phyloP scores from a whole-genome alignment of 805 yeast species.

The Dipodascopsis tothii region DNA sequence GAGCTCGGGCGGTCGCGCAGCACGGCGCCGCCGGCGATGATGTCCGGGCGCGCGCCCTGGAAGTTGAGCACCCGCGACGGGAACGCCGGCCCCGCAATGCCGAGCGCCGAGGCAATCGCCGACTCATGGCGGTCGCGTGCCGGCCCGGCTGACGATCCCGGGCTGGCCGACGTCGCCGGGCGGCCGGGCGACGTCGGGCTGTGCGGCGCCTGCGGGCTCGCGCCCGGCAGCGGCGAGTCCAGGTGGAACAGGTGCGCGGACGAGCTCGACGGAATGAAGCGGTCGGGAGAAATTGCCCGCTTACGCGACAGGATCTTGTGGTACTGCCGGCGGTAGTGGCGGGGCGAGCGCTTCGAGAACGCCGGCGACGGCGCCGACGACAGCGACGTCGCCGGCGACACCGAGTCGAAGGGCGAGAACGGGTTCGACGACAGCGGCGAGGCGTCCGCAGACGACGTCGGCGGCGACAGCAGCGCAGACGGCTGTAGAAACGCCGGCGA shows the following conservation, averaged over 20 bases:
- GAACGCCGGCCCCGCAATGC: slow-evolving; percentile 1
- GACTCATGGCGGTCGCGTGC: not conserved
- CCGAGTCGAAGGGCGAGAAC: not conserved
- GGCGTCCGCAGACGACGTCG: not conserved
- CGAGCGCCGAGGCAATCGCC: slow-evolving; percentile 10
- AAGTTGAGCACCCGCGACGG: not conserved
- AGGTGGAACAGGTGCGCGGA: slow-evolving; percentile 12
- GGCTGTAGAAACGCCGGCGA: not conserved
- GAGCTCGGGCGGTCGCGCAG: slow-evolving; percentile 1
- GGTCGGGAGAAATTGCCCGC: slow-evolving; percentile 12
- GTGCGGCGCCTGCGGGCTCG: not conserved
- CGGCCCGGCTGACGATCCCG: not conserved
- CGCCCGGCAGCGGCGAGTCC: slow-evolving; percentile 4
- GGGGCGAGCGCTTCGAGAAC: not conserved
- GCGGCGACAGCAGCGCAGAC: not conserved
- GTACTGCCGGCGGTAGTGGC: not conserved
- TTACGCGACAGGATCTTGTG: not conserved
- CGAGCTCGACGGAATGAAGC: slow-evolving; percentile 21
- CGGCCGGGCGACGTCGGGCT: not conserved
- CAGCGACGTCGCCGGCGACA: not conserved
- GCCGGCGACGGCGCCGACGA: not conserved
- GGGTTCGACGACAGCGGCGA: not conserved
- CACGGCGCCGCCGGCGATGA: slow-evolving; percentile 1
- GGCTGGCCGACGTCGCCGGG: not conserved
- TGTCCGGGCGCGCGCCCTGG: slow-evolving; percentile 1